These are phyloP conservation scores for Fraxinus americana DNA, from an alignment of 257 asterid species.

Conservation along the genomic window DNA sequence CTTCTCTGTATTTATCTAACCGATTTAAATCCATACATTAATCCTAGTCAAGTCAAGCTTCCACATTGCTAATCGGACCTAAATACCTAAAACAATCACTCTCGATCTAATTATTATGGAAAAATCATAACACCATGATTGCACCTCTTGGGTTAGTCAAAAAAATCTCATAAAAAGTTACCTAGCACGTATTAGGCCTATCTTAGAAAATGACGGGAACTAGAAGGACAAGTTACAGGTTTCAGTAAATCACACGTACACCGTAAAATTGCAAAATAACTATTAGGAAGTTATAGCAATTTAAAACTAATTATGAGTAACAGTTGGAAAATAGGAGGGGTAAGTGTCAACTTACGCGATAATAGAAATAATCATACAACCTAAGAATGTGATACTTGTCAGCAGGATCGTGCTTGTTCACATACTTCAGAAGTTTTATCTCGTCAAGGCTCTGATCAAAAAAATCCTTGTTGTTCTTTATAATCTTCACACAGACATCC, in stretches of 20 bases:
- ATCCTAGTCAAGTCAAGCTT: neutral
- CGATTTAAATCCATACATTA: neutral
- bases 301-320: neutral
- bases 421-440: slow-evolving; percentile 97
- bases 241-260: neutral
- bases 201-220: neutral
- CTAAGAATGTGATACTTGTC: slow-evolving; percentile 96
- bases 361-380: slow-evolving; percentile 91
- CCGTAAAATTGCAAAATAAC: neutral
- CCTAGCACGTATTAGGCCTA: neutral
- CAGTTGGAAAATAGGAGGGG: slow-evolving; percentile 1
- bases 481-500: slow-evolving; percentile 97
- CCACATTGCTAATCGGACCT: neutral
- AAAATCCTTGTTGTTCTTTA: slow-evolving; percentile 97
- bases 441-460: slow-evolving; percentile 99
- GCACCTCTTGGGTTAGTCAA: neutral
- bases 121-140: neutral
- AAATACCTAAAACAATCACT: neutral
- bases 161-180: neutral
- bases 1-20: neutral
- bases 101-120: neutral
- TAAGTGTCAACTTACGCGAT: slow-evolving; percentile 68
- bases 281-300: neutral
- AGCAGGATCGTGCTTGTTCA: slow-evolving; percentile 95
- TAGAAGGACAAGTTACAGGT: neutral